Conservation (phyloP, 2,329 filamentous ascomycete genomes). For the Fusarium gaditjirri region DNA sequence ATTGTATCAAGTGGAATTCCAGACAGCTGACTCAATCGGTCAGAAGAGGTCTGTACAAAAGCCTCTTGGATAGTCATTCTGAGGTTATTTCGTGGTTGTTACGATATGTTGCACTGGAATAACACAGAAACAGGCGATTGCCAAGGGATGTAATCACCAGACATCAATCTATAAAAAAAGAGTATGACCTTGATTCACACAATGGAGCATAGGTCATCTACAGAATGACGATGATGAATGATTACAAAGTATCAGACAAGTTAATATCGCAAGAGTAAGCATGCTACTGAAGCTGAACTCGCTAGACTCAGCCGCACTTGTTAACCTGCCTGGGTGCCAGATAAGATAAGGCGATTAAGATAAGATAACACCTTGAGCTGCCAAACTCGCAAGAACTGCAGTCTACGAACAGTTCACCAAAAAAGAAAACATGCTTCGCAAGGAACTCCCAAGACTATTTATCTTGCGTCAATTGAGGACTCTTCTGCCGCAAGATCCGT, state of each 20-base stretch:
- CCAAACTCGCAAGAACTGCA: neutral
- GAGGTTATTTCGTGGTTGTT: neutral
- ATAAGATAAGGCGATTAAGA: rapidly evolving
- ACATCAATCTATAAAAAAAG: neutral
- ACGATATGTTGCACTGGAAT: too few species aligned
- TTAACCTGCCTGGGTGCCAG: neutral
- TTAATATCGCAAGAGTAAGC: neutral
- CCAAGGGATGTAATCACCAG: neutral
- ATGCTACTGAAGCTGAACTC: neutral
- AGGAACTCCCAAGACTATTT: neutral
- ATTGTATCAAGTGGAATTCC: neutral
- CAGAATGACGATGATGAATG: rapidly evolving
- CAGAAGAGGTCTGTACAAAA: neutral
- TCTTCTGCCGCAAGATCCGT: neutral
- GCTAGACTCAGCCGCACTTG: neutral
- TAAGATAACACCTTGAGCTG: neutral
- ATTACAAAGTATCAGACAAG: rapidly evolving
- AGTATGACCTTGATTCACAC: neutral
- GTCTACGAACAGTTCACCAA: neutral
- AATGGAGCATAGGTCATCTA: rapidly evolving
- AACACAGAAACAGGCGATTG: neutral
- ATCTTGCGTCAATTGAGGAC: neutral
- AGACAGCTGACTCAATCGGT: neutral
- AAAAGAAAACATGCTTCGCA: neutral
- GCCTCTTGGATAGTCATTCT: neutral